These are phyloP conservation scores for Heterobasidion irregulare DNA, from an alignment of 1,284 basidiomycete species.

Conservation along the genomic window DNA sequence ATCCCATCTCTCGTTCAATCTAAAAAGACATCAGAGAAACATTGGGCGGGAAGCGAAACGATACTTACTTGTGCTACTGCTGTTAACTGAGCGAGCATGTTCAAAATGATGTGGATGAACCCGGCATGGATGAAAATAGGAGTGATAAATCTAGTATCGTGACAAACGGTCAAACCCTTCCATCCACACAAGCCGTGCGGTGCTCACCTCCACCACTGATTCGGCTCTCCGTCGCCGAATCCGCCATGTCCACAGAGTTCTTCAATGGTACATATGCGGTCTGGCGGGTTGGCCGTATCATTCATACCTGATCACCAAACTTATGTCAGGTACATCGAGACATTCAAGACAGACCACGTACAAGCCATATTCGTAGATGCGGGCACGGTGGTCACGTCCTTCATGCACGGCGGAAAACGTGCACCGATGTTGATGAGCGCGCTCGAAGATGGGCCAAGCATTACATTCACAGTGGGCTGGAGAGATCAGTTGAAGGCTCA, in stretches of 20 bases:
- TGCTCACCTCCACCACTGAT: conserved; percentile 79
- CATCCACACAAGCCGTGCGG: not conserved
- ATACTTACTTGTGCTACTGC: conserved; percentile 64
- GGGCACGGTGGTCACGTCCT: conserved; percentile 54
- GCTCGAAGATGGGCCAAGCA: conserved; percentile 84
- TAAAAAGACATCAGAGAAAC: conserved; percentile 19
- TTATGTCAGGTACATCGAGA: not conserved
- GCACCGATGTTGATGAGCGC: conserved; percentile 88
- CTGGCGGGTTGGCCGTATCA: conserved; percentile 68
- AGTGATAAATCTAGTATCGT: conserved; percentile 58
- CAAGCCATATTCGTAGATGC: conserved; percentile 58
- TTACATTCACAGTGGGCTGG: conserved; percentile 64
- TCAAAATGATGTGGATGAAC: conserved; percentile 80
- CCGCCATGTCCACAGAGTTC: conserved; percentile 87
- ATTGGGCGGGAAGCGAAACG: not conserved
- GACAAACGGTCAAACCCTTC: not conserved
- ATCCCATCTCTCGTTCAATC: conserved; percentile 85
- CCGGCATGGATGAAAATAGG: conserved; percentile 92
- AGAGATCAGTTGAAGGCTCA: not conserved
- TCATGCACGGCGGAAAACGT: conserved; percentile 89
- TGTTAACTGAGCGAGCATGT: conserved; percentile 83
- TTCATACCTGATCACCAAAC: conserved; percentile 46
- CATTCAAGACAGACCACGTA: conserved; percentile 23
- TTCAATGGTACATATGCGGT: conserved; percentile 67
- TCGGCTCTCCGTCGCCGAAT: conserved; percentile 58